phyloP scores from a whole-genome alignment of 352 stramenopile genomes.

The Ochromonadaceae sp. region DNA sequence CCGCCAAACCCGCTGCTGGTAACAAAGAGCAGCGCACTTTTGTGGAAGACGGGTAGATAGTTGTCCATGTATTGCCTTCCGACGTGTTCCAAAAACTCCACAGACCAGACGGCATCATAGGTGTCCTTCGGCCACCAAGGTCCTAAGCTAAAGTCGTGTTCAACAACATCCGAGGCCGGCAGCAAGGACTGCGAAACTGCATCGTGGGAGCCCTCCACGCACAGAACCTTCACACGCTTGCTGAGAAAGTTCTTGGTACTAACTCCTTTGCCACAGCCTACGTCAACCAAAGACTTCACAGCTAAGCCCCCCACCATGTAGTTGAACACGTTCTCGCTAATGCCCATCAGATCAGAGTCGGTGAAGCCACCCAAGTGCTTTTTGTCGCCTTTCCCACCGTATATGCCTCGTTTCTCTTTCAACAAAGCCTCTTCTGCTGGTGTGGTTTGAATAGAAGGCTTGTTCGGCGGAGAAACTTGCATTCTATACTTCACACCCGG shows the following conservation, averaged over 20 bases:
- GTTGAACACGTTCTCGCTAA: conserved; percentile 38
- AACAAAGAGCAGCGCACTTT: conserved; percentile 35
- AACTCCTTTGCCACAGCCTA: conserved; percentile 45
- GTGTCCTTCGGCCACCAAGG: conserved; percentile 46
- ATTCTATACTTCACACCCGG: no score
- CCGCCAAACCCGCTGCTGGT: conserved; percentile 35
- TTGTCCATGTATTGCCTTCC: conserved; percentile 42
- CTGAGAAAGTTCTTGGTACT: conserved; percentile 39
- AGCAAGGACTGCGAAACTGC: conserved; percentile 36
- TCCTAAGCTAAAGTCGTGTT: conserved; percentile 48
- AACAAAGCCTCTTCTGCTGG: no score
- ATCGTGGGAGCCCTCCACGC: conserved; percentile 45
- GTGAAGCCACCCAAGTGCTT: conserved; percentile 8
- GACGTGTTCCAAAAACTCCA: conserved; percentile 44
- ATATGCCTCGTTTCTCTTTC: conserved; percentile 1
- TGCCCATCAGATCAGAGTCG: conserved; percentile 20
- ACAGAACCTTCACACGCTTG: conserved; percentile 38
- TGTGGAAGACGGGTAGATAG: conserved; percentile 43
- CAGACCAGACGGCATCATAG: conserved; percentile 42
- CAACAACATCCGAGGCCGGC: conserved; percentile 30
- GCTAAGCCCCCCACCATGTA: conserved; percentile 39
- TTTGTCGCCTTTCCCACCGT: not conserved
- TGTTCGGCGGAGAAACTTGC: no score
- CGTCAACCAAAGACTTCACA: conserved; percentile 41
- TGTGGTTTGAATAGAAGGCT: no score